Evolutionary conservation across 108 stramenopile genomes (phyloP).

Genomic region (Pseudonitzschia multiseries): DNA sequence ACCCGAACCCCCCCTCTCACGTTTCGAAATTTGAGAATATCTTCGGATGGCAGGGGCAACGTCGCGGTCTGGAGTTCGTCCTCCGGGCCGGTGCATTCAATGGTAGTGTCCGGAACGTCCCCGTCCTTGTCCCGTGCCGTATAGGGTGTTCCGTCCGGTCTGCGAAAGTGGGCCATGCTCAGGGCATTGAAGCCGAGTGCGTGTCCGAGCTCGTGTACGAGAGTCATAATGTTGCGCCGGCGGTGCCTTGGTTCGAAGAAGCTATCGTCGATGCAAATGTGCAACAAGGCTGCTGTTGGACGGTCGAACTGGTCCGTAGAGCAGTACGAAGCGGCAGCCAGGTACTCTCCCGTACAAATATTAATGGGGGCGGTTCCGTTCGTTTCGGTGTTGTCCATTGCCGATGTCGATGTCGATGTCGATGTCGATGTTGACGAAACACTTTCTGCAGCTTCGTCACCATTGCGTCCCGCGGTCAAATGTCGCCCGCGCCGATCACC

Average conservation of each 20-base stretch:
- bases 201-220: constrained; percentile 84
- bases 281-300: constrained; percentile 72
- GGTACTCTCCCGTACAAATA: constrained; percentile 55
- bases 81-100: constrained; percentile 59
- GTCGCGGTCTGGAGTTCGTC: constrained; percentile 33
- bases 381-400: background rate
- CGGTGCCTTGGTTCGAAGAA: constrained; percentile 48
- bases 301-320: constrained; percentile 84
- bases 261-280: constrained; percentile 70
- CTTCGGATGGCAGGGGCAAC: constrained; percentile 65
- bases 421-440: background rate
- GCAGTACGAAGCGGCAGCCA: constrained; percentile 79
- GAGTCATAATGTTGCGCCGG: constrained; percentile 56
- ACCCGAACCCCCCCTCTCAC: constrained; percentile 79
- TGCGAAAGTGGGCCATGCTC: constrained; percentile 78
- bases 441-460: background rate
- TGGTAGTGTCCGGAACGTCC: constrained; percentile 39
- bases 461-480: background rate
- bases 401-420: background rate
- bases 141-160: constrained; percentile 66
- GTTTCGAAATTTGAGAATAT: constrained; percentile 59
- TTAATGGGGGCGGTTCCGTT: constrained; percentile 7
- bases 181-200: constrained; percentile 76
- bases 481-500: background rate
- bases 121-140: constrained; percentile 59